Conservation (phyloP, 2,329 filamentous ascomycete species). For the Ophiobolus disseminans region DNA sequence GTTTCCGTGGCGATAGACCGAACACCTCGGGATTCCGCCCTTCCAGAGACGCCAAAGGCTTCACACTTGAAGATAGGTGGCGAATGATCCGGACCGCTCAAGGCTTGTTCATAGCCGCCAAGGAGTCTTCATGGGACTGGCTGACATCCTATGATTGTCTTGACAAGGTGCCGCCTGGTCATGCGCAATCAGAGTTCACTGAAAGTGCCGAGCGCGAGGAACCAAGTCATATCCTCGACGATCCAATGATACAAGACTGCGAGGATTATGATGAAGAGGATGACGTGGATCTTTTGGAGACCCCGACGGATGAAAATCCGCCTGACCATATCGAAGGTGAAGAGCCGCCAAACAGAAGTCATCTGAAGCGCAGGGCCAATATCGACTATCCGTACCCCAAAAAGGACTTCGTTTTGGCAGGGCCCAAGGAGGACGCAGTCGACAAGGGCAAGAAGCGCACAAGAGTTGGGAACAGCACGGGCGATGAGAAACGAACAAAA, state of each 20-base stretch:
- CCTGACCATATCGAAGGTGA: neutral
- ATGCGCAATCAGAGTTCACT: neutral
- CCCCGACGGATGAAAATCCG: too few species aligned
- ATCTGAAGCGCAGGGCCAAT: neutral
- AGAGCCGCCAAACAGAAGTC: neutral
- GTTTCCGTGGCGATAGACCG: neutral
- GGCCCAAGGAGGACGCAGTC: neutral
- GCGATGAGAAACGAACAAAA: neutral
- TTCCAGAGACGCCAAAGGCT: neutral
- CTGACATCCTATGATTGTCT: constrained; percentile 17
- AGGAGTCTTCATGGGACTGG: constrained; percentile 13
- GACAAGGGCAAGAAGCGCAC: neutral
- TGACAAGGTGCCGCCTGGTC: neutral
- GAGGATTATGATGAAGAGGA: neutral
- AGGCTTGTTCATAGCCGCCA: constrained; percentile 13
- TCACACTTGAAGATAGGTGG: neutral
- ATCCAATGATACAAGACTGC: too few species aligned
- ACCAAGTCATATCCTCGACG: too few species aligned
- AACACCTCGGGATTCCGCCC: neutral
- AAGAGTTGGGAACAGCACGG: neutral
- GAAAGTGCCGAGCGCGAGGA: constrained; percentile 4
- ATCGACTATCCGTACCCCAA: neutral
- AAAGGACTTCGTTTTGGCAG: neutral
- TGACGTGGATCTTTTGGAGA: too few species aligned
- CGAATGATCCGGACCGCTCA: neutral